Evolutionary conservation across 2,329 filamentous ascomycete species (phyloP).

Genomic region (Amauroascus niger): DNA sequence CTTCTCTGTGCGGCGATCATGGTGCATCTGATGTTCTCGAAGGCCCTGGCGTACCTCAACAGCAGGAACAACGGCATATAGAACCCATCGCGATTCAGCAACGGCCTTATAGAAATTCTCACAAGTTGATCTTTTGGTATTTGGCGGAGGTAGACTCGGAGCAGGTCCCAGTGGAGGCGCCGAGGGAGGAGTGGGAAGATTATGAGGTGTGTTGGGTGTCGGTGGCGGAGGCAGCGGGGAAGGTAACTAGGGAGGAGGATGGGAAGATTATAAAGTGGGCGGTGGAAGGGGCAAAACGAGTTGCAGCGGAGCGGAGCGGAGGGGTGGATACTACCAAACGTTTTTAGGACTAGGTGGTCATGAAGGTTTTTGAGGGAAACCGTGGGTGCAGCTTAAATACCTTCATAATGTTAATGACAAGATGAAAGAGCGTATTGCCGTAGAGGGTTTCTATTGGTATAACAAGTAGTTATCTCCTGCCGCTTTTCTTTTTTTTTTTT

Average conservation of each 20-base stretch:
- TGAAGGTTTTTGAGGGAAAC: too few species aligned
- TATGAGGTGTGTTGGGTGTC: slow-evolving; percentile 6
- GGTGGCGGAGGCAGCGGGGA: slow-evolving; percentile 2
- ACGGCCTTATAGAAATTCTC: neutral
- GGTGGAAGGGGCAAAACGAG: neutral
- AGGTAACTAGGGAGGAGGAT: slow-evolving; percentile 6
- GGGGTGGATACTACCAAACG: too few species aligned
- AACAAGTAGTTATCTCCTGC: too few species aligned
- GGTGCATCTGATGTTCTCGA: neutral
- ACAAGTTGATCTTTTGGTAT: slow-evolving; percentile 18
- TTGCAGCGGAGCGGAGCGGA: neutral
- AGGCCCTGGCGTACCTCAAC: neutral
- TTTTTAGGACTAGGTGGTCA: too few species aligned
- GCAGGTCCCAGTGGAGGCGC: neutral
- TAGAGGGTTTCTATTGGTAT: too few species aligned
- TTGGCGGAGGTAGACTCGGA: slow-evolving; percentile 12
- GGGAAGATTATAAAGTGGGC: slow-evolving; percentile 4
- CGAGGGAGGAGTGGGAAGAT: slow-evolving; percentile 2
- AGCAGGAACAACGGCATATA: neutral
- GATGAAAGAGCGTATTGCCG: too few species aligned
- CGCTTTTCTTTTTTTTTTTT: too few species aligned
- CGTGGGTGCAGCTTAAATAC: too few species aligned
- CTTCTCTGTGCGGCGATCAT: neutral
- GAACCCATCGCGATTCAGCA: slow-evolving; percentile 9
- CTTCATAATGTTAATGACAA: too few species aligned